Percentiles rank a stretch among this genome's conserved stretches.
Conservation (phyloP, 176 grass and related monocot genomes). For the Bothriochloa decipiens region DNA sequence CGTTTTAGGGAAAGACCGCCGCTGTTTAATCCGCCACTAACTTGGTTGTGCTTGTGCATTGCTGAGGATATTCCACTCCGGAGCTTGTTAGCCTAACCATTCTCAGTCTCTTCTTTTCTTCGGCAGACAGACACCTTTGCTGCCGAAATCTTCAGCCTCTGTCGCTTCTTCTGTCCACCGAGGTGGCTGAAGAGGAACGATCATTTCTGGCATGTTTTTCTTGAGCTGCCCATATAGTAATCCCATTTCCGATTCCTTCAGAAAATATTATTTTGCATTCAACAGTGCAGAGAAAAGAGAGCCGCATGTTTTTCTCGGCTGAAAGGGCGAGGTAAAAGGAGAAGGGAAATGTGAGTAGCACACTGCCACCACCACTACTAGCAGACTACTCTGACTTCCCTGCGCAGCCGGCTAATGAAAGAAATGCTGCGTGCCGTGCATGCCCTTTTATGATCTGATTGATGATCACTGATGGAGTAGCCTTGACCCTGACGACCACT, state of each 20-base stretch:
- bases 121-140: background rate
- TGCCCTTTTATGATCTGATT: background rate
- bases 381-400: background rate
- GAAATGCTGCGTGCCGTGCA: background rate
- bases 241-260: background rate
- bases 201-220: background rate
- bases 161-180: background rate
- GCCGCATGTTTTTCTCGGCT: background rate
- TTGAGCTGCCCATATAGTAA: background rate
- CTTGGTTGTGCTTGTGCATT: too few relatives aligned
- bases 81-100: background rate
- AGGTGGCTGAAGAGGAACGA: background rate
- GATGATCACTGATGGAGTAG: background rate
- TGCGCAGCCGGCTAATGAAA: background rate
- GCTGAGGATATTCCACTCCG: background rate
- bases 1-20: slow-evolving; percentile 14
- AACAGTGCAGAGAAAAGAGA: background rate
- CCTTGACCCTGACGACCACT: background rate
- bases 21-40: slow-evolving; percentile 6
- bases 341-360: background rate
- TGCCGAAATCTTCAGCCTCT: too few relatives aligned
- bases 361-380: background rate
- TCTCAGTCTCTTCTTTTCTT: background rate
- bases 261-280: background rate
- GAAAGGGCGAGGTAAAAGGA: background rate